phyloP scores from a whole-genome alignment of 176 grass and related monocot species.

The Puya raimondii region DNA sequence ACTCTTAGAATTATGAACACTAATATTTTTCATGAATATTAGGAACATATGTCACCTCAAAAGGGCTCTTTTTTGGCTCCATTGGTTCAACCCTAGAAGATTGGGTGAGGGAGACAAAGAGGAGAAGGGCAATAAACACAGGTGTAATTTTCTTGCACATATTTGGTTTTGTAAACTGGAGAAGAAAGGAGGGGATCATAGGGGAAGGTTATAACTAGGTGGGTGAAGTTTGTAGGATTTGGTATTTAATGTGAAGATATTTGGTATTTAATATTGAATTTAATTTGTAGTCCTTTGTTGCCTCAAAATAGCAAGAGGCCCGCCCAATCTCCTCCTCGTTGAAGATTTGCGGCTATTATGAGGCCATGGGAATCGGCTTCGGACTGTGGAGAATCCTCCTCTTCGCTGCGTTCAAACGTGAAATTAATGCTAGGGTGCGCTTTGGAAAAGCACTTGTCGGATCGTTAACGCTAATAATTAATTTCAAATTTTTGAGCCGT shows the following conservation, averaged over 20 bases:
- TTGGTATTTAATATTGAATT: background rate
- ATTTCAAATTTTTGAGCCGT: too few relatives aligned
- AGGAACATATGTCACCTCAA: slow-evolving; percentile 16
- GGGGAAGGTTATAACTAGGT: background rate
- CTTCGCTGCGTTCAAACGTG: too few relatives aligned
- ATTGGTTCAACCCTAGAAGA: slow-evolving; percentile 17
- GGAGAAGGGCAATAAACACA: slow-evolving; percentile 23
- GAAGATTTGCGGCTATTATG: too few relatives aligned
- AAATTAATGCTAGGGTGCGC: too few relatives aligned
- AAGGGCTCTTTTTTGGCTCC: slow-evolving; percentile 1
- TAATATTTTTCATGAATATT: too few relatives aligned
- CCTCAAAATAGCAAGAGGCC: too few relatives aligned
- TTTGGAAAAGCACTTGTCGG: too few relatives aligned
- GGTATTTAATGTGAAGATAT: slow-evolving; percentile 1
- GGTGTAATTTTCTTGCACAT: slow-evolving; percentile 23
- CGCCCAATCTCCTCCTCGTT: background rate
- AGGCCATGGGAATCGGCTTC: too few relatives aligned
- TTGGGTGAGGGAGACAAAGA: slow-evolving; percentile 20
- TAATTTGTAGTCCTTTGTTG: background rate
- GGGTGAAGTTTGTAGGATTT: background rate
- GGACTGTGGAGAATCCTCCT: too few relatives aligned
- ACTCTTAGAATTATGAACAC: too few relatives aligned
- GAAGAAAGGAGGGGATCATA: background rate
- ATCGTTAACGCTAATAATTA: too few relatives aligned
- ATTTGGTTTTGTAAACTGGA: background rate